A percentile compares a stretch with the other conserved stretches of the same genome.
Conservation (phyloP, 345 rosid genomes). For the Arabidopsis thaliana region DNA sequence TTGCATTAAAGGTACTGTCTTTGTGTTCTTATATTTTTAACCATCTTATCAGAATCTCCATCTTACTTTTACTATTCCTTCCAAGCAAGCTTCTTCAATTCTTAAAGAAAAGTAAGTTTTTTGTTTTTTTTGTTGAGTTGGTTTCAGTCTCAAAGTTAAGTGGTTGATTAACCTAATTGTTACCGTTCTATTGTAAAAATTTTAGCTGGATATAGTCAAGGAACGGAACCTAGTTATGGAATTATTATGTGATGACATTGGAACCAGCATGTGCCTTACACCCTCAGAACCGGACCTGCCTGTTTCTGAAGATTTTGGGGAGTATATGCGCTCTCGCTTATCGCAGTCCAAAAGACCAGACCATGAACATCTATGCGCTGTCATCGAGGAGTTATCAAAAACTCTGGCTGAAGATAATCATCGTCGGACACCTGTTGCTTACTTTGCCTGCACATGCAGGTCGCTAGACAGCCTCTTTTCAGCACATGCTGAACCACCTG, state of each 20-base stretch:
- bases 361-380: conserved; percentile 68
- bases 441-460: conserved; percentile 66
- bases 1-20: conserved; percentile 5
- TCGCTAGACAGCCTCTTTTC: conserved; percentile 66
- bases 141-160: not conserved
- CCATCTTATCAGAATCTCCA: conserved; percentile 8
- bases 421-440: conserved; percentile 66
- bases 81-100: conserved; percentile 17
- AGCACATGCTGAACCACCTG: conserved; percentile 45
- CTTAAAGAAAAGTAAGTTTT: conserved; percentile 10
- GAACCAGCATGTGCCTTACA: conserved; percentile 28
- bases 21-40: conserved; percentile 4
- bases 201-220: conserved; percentile 17
- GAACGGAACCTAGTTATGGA: conserved; percentile 35
- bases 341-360: conserved; percentile 58
- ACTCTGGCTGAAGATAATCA: conserved; percentile 71
- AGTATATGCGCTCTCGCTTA: conserved; percentile 60
- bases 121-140: not conserved
- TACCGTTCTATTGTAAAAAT: conserved; percentile 1
- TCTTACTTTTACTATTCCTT: conserved; percentile 1
- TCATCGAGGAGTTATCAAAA: conserved; percentile 73
- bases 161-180: not conserved
- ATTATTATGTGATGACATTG: conserved; percentile 27
- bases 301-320: conserved; percentile 57
- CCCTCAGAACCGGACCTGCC: conserved; percentile 23